These are phyloP conservation scores for Rhizophagus clarus DNA, from an alignment of 192 early-diverging fungal species.

Conservation along the genomic window DNA sequence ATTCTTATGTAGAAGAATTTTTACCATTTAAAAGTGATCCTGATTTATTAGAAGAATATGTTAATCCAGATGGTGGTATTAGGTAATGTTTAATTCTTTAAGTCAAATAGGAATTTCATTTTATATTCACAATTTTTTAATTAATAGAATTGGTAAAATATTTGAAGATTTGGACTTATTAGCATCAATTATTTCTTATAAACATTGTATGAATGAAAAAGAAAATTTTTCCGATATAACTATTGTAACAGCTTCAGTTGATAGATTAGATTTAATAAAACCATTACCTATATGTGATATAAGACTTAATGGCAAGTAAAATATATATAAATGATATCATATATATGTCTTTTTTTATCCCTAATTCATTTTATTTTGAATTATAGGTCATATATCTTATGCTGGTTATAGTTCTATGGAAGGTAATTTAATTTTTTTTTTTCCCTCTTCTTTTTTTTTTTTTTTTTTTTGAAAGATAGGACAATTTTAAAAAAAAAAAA, in stretches of 20 bases:
- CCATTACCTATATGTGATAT: constrained; percentile 70
- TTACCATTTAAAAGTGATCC: constrained; percentile 79
- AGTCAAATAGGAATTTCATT: neutral
- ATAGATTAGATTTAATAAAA: constrained; percentile 79
- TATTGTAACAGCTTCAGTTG: constrained; percentile 88
- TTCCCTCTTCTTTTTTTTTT: too few species aligned
- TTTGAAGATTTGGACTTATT: constrained; percentile 86
- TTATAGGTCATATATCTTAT: constrained; percentile 74
- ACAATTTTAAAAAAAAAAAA: neutral
- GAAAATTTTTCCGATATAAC: constrained; percentile 49
- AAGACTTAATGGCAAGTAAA: constrained; percentile 50
- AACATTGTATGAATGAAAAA: constrained; percentile 59
- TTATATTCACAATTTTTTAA: constrained; percentile 3
- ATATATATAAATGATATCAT: neutral
- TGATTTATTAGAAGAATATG: constrained; percentile 76
- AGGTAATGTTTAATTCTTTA: constrained; percentile 41
- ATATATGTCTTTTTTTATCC: too few species aligned
- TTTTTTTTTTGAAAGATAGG: neutral
- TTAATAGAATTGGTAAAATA: constrained; percentile 70
- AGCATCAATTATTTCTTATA: constrained; percentile 79
- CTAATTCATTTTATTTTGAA: neutral
- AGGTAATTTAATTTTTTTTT: constrained; percentile 37
- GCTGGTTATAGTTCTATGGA: constrained; percentile 91
- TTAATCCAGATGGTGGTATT: constrained; percentile 73
- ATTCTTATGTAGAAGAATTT: constrained; percentile 76